Base-by-base conservation (phyloP, 2,329 filamentous ascomycete species). In the Dactylonectria macrodidyma region DNA sequence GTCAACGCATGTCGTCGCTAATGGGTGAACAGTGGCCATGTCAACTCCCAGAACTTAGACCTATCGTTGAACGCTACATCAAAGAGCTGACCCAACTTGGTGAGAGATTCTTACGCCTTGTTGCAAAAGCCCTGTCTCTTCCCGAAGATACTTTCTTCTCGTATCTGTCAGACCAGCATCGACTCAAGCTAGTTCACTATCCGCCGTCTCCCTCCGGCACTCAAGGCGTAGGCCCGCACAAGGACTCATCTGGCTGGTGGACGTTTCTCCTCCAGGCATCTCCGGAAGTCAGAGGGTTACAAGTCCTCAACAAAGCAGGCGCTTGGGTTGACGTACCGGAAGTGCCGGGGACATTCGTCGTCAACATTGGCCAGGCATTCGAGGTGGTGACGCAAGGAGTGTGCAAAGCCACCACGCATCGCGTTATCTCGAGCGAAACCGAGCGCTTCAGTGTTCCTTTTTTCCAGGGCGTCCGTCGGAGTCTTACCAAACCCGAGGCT, bases 241-340 rank as follows among this genome's bases (percentile, higher is more conserved):
- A 90, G 72, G 88, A 90, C 75, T 90, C 86, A 0, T 90, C 88
- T 0, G 89, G 89, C 3, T 91, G 88, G 88, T 88, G 89, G 81
- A 91, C 89, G 0, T 91, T 91, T 68, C 83, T 91, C 3, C 84
- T 89, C 1, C 90, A 91, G 75, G 86, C 88, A 7, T 88, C 86
- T 0, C 83, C 87, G 3, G 79, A 83, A 10, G 80, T 85, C 1
- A 75, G 82, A 46, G 85, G 87, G 0, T 78, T 89, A 0, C 85
- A 89, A 72, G 86, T 85, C 1, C 81, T 90, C 16, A 85, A 85
- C 65, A 80, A 82, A 47, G 73, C 74, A 0, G 86, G 85, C 1
- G 68, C 75, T 2, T 89, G 87, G 88, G 77, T 89, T 24, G 80
- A 85, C 41, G 86, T 85, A 6, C 84, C 84, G 0, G 82, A 81